Percentiles rank a stretch among this genome's conserved stretches.
These are phyloP conservation scores for Tricholomella constricta DNA, from an alignment of 768 basidiomycete genomes.

Conservation along the genomic window DNA sequence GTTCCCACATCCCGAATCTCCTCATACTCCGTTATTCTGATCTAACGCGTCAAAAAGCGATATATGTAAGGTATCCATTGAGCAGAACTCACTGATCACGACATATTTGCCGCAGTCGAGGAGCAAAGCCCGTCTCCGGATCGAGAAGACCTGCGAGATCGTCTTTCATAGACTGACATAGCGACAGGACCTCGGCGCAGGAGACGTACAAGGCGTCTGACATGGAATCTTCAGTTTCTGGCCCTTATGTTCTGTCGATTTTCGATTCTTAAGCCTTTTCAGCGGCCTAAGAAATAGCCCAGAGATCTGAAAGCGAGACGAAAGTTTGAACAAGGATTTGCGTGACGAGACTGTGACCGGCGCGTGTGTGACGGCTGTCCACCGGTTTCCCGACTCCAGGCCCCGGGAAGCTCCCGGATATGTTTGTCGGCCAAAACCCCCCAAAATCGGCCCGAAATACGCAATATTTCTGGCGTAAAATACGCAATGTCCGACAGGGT, in stretches of 20 bases:
- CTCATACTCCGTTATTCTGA: conserved; percentile 56
- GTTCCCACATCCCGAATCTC: conserved; percentile 31
- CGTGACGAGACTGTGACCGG: background rate
- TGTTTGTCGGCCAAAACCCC: no score
- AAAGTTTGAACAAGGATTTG: background rate
- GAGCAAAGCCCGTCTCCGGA: conserved; percentile 68
- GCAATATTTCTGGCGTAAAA: no score
- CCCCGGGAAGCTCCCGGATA: no score
- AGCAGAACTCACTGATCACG: conserved; percentile 53
- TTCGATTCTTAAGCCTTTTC: background rate
- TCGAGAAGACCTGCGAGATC: conserved; percentile 65
- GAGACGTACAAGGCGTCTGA: conserved; percentile 49
- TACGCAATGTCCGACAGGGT: no score
- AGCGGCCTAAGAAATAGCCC: background rate
- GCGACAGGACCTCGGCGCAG: conserved; percentile 65
- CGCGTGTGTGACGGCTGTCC: background rate
- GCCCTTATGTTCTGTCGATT: background rate
- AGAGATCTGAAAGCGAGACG: background rate
- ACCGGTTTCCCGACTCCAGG: no score
- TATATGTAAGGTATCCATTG: background rate
- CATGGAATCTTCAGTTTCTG: background rate
- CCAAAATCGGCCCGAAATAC: no score
- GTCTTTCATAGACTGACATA: conserved; percentile 56
- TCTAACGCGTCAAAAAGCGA: conserved; percentile 6
- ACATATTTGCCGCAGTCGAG: conserved; percentile 55